A percentile compares a stretch with the other conserved stretches of the same genome.
phyloP scores from a whole-genome alignment of 208 protist species.

The Wallacemonas collosoma region DNA sequence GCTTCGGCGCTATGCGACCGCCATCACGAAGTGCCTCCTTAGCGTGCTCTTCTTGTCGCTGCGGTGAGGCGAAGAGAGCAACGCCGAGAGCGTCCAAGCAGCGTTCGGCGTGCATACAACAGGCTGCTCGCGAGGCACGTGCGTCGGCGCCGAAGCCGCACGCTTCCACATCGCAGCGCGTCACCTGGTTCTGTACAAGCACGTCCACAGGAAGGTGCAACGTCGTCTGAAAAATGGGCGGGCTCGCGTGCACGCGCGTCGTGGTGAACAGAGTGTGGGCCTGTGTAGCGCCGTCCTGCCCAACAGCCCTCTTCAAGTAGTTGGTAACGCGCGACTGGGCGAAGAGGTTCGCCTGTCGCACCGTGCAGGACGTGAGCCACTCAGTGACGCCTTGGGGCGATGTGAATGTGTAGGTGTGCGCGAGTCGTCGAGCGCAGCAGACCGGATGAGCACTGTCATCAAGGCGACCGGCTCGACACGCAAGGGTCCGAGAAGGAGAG shows the following conservation, averaged over 20 bases:
- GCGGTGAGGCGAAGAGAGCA: constrained; percentile 40
- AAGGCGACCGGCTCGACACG: neutral
- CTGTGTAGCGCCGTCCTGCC: neutral
- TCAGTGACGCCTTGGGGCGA: neutral
- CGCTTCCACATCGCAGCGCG: constrained; percentile 28
- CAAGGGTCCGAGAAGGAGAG: no score
- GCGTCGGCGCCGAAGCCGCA: constrained; percentile 36
- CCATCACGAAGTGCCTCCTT: constrained; percentile 39
- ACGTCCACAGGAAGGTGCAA: constrained; percentile 47
- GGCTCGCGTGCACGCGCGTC: constrained; percentile 3
- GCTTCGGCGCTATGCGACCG: constrained; percentile 50
- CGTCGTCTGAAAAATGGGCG: neutral
- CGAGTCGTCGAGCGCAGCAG: neutral
- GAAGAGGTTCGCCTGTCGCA: constrained; percentile 25
- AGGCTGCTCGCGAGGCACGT: constrained; percentile 30
- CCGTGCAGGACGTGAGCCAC: constrained; percentile 5
- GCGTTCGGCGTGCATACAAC: constrained; percentile 60
- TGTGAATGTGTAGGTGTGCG: constrained; percentile 6
- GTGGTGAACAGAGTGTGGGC: neutral
- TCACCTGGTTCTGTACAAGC: constrained; percentile 35
- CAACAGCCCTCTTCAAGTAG: constrained; percentile 30
- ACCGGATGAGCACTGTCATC: neutral
- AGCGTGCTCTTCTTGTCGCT: constrained; percentile 35
- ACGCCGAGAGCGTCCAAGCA: constrained; percentile 46
- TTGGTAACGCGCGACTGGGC: constrained; percentile 46